These are phyloP conservation scores for Allantophomopsis lycopodina DNA, from an alignment of 2,329 filamentous ascomycete genomes.

Conservation along the genomic window DNA sequence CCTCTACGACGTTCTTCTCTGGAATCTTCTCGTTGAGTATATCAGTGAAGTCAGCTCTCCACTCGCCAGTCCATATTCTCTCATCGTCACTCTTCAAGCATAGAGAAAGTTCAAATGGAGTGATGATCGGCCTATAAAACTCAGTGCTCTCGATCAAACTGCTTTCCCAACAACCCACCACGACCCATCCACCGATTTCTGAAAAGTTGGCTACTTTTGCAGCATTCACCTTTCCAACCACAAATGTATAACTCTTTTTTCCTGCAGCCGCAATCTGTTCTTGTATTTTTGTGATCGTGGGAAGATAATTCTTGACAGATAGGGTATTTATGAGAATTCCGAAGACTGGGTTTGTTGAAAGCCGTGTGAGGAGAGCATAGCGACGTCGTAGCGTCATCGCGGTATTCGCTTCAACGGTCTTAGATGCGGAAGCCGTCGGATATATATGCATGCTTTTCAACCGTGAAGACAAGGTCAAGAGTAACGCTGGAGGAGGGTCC, in stretches of 20 bases:
- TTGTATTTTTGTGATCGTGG: slow-evolving; percentile 63
- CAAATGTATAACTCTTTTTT: slow-evolving; percentile 93
- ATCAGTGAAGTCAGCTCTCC: slow-evolving; percentile 76
- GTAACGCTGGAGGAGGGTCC: slow-evolving; percentile 69
- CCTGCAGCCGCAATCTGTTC: slow-evolving; percentile 61
- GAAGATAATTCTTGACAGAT: slow-evolving; percentile 79
- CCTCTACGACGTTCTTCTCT: slow-evolving; percentile 8
- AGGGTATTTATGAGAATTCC: slow-evolving; percentile 95
- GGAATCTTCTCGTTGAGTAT: slow-evolving; percentile 9
- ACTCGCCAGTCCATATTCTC: slow-evolving; percentile 74
- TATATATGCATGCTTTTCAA: slow-evolving; percentile 70
- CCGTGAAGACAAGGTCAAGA: slow-evolving; percentile 76
- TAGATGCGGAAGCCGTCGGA: slow-evolving; percentile 32
- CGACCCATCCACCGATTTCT: slow-evolving; percentile 92
- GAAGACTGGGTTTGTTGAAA: slow-evolving; percentile 71
- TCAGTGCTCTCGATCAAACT: slow-evolving; percentile 78
- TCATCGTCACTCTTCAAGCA: slow-evolving; percentile 63
- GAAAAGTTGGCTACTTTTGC: slow-evolving; percentile 95
- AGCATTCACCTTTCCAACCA: slow-evolving; percentile 91
- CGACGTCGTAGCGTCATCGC: slow-evolving; percentile 58
- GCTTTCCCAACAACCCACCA: slow-evolving; percentile 97
- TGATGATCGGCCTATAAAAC: slow-evolving; percentile 81
- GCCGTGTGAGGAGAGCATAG: slow-evolving; percentile 72
- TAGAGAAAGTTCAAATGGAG: slow-evolving; percentile 82
- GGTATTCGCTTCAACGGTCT: slow-evolving; percentile 23